Evolutionary conservation across 495 filamentous ascomycete genomes (phyloP).

Genomic region (Glonium stellatum): DNA sequence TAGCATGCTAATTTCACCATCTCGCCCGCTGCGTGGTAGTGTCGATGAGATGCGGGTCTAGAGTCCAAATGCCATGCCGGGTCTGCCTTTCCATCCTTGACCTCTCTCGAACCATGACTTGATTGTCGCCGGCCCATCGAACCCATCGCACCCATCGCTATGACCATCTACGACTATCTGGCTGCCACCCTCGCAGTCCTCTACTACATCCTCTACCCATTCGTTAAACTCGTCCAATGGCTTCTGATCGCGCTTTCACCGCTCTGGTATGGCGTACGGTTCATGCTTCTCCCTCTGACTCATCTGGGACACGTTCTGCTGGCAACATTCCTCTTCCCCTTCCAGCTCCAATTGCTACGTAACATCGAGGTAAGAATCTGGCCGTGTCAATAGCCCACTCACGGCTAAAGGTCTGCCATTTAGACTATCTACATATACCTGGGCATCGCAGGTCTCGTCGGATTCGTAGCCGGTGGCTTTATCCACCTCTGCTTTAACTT

Average conservation of each 20-base stretch:
- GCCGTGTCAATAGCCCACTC: background rate
- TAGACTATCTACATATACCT: slow-evolving; percentile 62
- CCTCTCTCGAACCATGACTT: background rate
- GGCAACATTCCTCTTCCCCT: slow-evolving; percentile 28
- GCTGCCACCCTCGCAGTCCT: slow-evolving; percentile 27
- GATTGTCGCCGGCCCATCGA: background rate
- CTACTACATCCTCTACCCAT: slow-evolving; percentile 37
- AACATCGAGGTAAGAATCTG: slow-evolving; percentile 55
- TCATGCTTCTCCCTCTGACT: slow-evolving; percentile 32
- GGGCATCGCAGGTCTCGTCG: slow-evolving; percentile 52
- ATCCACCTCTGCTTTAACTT: slow-evolving; percentile 42
- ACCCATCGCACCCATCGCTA: slow-evolving; percentile 2
- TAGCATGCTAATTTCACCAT: background rate
- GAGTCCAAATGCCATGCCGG: background rate
- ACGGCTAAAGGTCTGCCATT: slow-evolving; percentile 5
- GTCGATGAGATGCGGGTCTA: background rate
- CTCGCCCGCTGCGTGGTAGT: background rate
- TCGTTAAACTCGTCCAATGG: slow-evolving; percentile 34
- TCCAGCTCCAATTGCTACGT: slow-evolving; percentile 42
- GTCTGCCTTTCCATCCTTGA: background rate
- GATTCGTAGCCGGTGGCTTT: slow-evolving; percentile 44
- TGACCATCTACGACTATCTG: slow-evolving; percentile 23
- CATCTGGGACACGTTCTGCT: slow-evolving; percentile 31
- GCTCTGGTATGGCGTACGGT: slow-evolving; percentile 35
- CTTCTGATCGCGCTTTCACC: slow-evolving; percentile 34